Percentiles rank a stretch among this genome's conserved stretches.
Conservation (phyloP, 2,329 filamentous ascomycete genomes). For the Aspergillus sp. region DNA sequence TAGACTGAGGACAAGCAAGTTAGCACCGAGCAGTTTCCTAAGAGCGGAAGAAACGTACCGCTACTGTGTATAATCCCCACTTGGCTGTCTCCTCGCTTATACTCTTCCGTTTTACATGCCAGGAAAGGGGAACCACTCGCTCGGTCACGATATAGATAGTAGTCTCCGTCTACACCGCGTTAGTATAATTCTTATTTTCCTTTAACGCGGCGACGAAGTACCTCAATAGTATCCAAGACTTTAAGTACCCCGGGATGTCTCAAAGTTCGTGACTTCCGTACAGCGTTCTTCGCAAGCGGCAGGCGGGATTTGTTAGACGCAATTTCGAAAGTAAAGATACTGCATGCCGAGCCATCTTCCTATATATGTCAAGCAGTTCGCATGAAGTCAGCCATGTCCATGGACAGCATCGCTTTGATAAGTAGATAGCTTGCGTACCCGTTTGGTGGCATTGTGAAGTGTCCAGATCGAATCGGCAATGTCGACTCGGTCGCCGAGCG, state of each 20-base stretch:
- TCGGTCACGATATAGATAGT: conserved; percentile 98
- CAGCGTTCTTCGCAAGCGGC: conserved; percentile 87
- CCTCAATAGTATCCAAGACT: conserved; percentile 92
- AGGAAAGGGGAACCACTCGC: conserved; percentile 80
- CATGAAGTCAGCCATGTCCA: conserved; percentile 19
- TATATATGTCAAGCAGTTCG: conserved; percentile 44
- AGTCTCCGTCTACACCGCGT: conserved; percentile 73
- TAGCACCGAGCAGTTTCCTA: neutral
- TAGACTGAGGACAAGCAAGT: conserved; percentile 61
- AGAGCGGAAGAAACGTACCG: conserved; percentile 56
- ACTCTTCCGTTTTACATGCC: conserved; percentile 88
- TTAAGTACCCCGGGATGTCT: conserved; percentile 94
- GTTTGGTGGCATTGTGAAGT: conserved; percentile 90
- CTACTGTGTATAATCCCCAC: conserved; percentile 89
- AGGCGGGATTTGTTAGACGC: conserved; percentile 77
- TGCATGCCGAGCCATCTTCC: conserved; percentile 94
- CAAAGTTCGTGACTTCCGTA: conserved; percentile 90
- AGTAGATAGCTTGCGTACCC: conserved; percentile 59
- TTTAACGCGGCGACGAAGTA: conserved; percentile 46
- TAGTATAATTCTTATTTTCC: conserved; percentile 9
- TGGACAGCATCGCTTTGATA: neutral
- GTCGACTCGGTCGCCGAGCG: conserved; percentile 90
- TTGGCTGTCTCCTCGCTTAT: conserved; percentile 90
- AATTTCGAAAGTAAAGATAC: conserved; percentile 95
- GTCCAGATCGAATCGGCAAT: conserved; percentile 94